Evolutionary conservation across 306 rosid genomes (phyloP).

Genomic region (Begonia masoniana): DNA sequence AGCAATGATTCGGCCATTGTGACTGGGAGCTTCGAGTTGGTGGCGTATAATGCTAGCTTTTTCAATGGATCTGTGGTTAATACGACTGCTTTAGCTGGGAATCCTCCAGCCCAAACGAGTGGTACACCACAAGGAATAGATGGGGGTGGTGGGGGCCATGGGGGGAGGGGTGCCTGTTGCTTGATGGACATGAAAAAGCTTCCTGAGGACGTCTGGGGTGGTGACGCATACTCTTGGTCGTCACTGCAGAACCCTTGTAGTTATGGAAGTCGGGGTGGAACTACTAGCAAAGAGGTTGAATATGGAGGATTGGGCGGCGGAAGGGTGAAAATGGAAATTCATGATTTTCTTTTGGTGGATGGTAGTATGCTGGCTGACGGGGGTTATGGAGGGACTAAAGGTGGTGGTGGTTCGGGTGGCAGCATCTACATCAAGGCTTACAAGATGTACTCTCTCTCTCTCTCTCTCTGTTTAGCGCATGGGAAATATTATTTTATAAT

Average conservation of each 20-base stretch:
- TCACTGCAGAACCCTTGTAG: conserved; percentile 62
- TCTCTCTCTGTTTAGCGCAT: background rate
- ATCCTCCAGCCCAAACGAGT: conserved; percentile 91
- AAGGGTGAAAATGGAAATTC: conserved; percentile 34
- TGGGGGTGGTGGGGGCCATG: conserved; percentile 94
- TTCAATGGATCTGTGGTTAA: conserved; percentile 58
- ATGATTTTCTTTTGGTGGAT: conserved; percentile 48
- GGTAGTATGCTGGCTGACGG: conserved; percentile 79
- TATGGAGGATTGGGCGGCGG: conserved; percentile 96
- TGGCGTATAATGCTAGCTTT: conserved; percentile 52
- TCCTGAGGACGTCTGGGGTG: conserved; percentile 98
- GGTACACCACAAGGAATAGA: conserved; percentile 81
- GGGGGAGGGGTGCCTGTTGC: conserved; percentile 96
- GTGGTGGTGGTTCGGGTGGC: conserved; percentile 99
- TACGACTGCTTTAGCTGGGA: conserved; percentile 75
- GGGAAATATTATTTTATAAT: no score
- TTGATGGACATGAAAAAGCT: conserved; percentile 60
- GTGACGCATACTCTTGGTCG: conserved; percentile 92
- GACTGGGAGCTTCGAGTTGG: conserved; percentile 69
- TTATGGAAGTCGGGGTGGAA: conserved; percentile 76
- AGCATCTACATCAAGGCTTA: conserved; percentile 76
- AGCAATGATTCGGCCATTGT: conserved; percentile 61
- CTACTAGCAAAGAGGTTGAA: conserved; percentile 65
- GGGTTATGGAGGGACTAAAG: conserved; percentile 64
- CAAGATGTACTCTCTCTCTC: conserved; percentile 44